These are phyloP conservation scores for Aspergillus felis DNA, from an alignment of 2,329 filamentous ascomycete genomes.

Conservation along the genomic window DNA sequence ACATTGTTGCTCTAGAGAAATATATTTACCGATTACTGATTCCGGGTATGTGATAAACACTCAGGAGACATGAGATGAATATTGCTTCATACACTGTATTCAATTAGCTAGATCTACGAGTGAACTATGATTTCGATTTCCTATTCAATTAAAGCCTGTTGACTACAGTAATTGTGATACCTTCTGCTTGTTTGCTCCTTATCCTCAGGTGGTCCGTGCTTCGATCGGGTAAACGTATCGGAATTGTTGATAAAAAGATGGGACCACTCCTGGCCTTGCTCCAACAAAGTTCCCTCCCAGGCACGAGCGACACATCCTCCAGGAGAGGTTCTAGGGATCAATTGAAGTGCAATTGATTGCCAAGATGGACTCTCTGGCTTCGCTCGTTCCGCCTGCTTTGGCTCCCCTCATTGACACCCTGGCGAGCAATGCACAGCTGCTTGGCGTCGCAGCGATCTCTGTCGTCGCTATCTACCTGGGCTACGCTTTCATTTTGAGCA, in stretches of 20 bases:
- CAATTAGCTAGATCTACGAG: background rate
- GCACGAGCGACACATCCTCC: constrained; percentile 1
- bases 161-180: background rate
- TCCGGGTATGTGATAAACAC: background rate
- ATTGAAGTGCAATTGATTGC: constrained; percentile 8
- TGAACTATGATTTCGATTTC: background rate
- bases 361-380: constrained; percentile 24
- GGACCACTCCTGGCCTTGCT: constrained; percentile 9
- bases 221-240: constrained; percentile 6
- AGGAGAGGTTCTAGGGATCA: constrained; percentile 7
- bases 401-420: constrained; percentile 17
- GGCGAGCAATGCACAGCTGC: constrained; percentile 16
- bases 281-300: background rate
- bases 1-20: background rate
- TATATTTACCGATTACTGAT: background rate
- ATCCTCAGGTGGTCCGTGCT: constrained; percentile 11
- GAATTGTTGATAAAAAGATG: constrained; percentile 15
- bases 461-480: constrained; percentile 28
- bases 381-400: constrained; percentile 20
- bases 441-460: constrained; percentile 26
- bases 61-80: background rate
- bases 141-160: background rate
- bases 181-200: background rate
- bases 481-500: constrained; percentile 27
- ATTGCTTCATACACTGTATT: background rate